Evolutionary conservation across 257 asterid genomes (phyloP).

Genomic region (Solanum gandarillasii): DNA sequence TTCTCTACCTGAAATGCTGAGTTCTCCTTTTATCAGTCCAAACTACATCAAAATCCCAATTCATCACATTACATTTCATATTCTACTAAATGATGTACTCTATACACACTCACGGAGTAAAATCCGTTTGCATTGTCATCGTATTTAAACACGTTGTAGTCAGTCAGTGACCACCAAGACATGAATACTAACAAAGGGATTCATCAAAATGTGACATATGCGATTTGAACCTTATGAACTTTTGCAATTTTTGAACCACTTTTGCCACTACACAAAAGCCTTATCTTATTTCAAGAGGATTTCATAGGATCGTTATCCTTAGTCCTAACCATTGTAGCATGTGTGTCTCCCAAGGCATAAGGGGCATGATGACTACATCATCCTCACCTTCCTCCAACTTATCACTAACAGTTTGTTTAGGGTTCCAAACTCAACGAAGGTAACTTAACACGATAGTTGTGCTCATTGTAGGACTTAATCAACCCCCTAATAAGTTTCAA

Average conservation of each 20-base stretch:
- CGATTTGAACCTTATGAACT: neutral
- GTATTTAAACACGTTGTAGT: neutral
- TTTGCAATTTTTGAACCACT: neutral
- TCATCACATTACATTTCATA: neutral
- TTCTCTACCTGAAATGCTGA: constrained; percentile 36
- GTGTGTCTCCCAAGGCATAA: neutral
- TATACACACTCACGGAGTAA: no score
- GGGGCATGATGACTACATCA: neutral
- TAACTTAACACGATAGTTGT: neutral
- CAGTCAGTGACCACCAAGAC: neutral
- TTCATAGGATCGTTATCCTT: neutral
- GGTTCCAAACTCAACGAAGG: neutral
- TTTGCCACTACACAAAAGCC: neutral
- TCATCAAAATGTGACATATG: neutral
- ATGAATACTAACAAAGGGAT: neutral
- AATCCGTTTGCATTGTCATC: no score
- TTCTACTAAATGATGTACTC: neutral
- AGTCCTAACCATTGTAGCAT: neutral
- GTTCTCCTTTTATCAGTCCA: constrained; percentile 11
- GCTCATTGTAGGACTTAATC: neutral
- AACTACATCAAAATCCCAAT: neutral
- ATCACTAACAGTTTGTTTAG: neutral
- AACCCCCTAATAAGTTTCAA: neutral
- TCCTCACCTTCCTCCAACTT: neutral
- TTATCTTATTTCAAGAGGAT: neutral